Evolutionary conservation across 2,329 filamentous ascomycete genomes (phyloP).

Genomic region (Beauveria bassiana): DNA sequence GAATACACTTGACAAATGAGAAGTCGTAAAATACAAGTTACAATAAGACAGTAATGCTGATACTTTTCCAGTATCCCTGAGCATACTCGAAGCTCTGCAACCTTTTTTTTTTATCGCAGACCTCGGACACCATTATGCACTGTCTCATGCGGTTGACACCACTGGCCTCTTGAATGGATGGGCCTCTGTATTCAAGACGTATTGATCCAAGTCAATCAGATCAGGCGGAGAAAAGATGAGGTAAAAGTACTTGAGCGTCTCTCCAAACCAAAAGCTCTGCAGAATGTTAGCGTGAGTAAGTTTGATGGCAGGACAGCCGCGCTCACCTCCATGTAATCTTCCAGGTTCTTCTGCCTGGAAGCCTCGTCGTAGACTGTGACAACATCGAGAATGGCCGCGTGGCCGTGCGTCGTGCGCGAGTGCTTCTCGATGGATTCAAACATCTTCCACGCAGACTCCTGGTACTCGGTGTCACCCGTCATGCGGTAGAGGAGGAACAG

Average conservation of each 20-base stretch:
- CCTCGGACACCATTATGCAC: background rate
- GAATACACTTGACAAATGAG: no score
- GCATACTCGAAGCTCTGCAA: background rate
- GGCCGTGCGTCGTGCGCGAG: conserved; percentile 51
- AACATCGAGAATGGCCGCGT: conserved; percentile 59
- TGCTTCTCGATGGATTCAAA: conserved; percentile 52
- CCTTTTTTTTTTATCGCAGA: background rate
- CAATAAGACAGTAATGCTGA: background rate
- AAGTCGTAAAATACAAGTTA: background rate
- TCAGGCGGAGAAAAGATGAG: conserved; percentile 50
- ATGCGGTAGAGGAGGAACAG: conserved; percentile 71
- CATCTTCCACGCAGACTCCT: conserved; percentile 66
- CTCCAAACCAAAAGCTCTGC: conserved; percentile 59
- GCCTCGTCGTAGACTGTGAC: conserved; percentile 17
- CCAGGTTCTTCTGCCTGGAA: conserved; percentile 41
- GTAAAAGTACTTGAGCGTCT: conserved; percentile 58
- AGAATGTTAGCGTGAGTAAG: conserved; percentile 64
- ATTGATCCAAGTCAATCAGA: conserved; percentile 49
- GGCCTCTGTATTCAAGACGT: conserved; percentile 50
- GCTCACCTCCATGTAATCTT: conserved; percentile 52
- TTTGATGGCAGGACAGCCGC: conserved; percentile 20
- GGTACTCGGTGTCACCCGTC: conserved; percentile 57
- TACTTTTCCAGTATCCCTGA: background rate
- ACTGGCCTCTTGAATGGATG: conserved; percentile 36
- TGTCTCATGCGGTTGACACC: background rate